A percentile compares a stretch with the other conserved stretches of the same genome.
Conservation (phyloP, 345 rosid genomes). For the Mercurialis annua region DNA sequence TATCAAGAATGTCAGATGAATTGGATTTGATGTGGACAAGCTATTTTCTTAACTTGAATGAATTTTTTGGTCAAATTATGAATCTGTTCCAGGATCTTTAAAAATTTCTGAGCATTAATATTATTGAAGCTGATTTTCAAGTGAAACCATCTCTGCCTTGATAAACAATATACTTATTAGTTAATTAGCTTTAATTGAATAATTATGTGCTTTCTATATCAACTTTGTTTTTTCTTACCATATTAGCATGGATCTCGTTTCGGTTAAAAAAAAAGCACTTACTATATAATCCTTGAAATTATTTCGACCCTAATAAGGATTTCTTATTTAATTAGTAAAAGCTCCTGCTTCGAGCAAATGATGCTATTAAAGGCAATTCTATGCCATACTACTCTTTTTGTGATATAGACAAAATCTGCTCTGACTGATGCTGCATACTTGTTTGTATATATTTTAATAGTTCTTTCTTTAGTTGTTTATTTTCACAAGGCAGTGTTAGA, state of each 20-base stretch:
- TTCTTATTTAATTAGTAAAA: too few species aligned
- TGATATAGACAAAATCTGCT: not conserved
- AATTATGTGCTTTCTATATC: not conserved
- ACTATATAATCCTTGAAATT: too few species aligned
- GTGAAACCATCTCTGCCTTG: not conserved
- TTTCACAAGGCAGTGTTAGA: not conserved
- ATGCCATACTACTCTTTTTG: too few species aligned
- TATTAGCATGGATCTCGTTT: not conserved
- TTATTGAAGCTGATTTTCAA: not conserved
- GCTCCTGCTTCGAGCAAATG: too few species aligned
- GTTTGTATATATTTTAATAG: too few species aligned
- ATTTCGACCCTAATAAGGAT: too few species aligned
- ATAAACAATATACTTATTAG: too few species aligned
- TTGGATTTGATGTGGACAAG: conserved; percentile 8
- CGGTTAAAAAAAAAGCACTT: too few species aligned
- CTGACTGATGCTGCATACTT: not conserved
- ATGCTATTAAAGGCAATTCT: too few species aligned
- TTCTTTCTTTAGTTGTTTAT: too few species aligned
- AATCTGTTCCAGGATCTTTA: not conserved
- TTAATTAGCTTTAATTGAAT: too few species aligned
- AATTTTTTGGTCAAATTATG: not conserved
- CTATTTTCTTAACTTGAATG: not conserved
- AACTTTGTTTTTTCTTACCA: not conserved
- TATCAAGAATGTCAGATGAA: not conserved
- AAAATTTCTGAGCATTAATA: not conserved